Evolutionary conservation across 768 basidiomycete genomes (phyloP).

Genomic region (Boletus rufocinnamomeus): DNA sequence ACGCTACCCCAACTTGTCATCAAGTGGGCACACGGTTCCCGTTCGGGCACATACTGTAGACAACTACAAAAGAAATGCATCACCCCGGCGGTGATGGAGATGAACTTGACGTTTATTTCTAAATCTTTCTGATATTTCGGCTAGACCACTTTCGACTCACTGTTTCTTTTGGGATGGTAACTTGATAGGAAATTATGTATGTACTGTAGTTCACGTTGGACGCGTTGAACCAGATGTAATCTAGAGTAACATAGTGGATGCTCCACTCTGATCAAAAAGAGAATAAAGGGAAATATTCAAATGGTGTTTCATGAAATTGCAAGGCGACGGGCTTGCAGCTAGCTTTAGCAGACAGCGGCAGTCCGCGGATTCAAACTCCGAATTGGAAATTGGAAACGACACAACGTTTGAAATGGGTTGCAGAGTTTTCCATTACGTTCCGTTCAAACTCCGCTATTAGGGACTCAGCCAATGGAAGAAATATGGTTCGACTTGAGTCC

Average conservation of each 20-base stretch:
- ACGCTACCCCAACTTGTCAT: constrained; percentile 23
- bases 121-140: constrained; percentile 10
- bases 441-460: constrained; percentile 18
- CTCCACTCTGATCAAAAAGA: too few species aligned
- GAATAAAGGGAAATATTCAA: too few species aligned
- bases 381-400: neutral
- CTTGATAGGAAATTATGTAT: constrained; percentile 15
- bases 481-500: constrained; percentile 9
- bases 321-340: neutral
- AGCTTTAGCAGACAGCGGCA: neutral
- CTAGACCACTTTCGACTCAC: constrained; percentile 13
- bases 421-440: neutral
- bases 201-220: constrained; percentile 18
- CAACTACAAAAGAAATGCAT: constrained; percentile 43
- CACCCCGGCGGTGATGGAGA: constrained; percentile 45
- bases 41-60: constrained; percentile 34
- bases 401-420: neutral
- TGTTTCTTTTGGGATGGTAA: constrained; percentile 9
- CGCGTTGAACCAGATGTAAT: constrained; percentile 12
- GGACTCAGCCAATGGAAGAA: neutral
- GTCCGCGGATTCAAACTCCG: neutral
- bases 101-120: constrained; percentile 10
- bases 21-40: constrained; percentile 25
- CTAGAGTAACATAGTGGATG: constrained; percentile 8
- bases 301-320: neutral